Evolutionary conservation across 1,284 basidiomycete genomes (phyloP), one percentile per base, ranked within the genome.

Genomic region (Golubevia sp.): DNA sequence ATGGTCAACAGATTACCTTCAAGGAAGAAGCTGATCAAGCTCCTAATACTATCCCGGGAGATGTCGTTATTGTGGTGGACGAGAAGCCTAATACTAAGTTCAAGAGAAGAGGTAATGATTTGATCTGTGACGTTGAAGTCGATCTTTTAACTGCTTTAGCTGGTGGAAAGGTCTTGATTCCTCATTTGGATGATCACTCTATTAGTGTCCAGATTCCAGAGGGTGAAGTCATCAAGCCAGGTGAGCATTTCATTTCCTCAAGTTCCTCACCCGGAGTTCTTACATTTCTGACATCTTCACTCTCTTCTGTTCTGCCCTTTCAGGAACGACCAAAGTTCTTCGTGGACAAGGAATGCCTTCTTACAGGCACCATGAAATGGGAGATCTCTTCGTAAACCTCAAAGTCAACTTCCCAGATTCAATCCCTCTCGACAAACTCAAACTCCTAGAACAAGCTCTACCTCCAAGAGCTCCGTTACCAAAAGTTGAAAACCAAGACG

Each of bases 291-390:
- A n/a, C 55, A 11, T 30, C 49, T 49, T 34, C 56, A 58, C 62
- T n/a, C 66, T 68, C 51, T 70, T 66, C 21, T 56, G 26, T 55
- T 62, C 26, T 54, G 23, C 24, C 25, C 1, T 21, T 58, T 52
- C 71, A 95, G 94, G 91, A 68, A 90, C 91, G 49, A 84, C 95
- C 82, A 98, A 98, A 86, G 91, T 96, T 68, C 91, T 99, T 71
- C 89, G 89, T 58, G 92, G 91, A 6, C 94, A 98, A 85, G 97
- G 97, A 71, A 99, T 99, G 97, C 97, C 96, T 48, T 97, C 96
- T 64, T 92, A 92, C 85, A 90, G 97, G 71, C 95, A 98, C 86
- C 97, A 99, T 86, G 95, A 99, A 84, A 88, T 91, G 56, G 97
- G 97, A 51, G 94, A 99, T 85, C 88, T 99, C 70, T 95, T 91